These are phyloP conservation scores for Xylaria polymorpha DNA, from an alignment of 2,329 filamentous ascomycete genomes.

Conservation along the genomic window DNA sequence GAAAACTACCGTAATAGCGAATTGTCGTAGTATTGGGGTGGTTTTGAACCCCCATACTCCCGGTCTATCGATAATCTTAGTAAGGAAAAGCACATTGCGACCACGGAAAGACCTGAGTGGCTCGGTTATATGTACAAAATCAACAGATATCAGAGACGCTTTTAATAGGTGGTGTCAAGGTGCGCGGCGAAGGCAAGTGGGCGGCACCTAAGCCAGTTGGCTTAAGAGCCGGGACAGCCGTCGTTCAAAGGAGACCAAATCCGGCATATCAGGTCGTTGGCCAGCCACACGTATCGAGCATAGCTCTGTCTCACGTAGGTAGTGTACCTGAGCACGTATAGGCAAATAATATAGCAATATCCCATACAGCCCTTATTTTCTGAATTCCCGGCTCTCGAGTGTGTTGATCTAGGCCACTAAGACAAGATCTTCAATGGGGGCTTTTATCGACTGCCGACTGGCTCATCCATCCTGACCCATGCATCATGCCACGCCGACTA, in stretches of 20 bases:
- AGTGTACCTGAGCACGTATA: neutral
- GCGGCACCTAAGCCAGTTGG: conserved; percentile 25
- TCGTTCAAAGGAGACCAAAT: conserved; percentile 2
- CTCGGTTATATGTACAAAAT: conserved; percentile 22
- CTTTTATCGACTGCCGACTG: conserved; percentile 23
- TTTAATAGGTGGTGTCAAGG: conserved; percentile 10
- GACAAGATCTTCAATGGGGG: conserved; percentile 11
- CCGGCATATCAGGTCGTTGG: conserved; percentile 15
- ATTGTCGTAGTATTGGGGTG: neutral
- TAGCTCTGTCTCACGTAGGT: neutral
- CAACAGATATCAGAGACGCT: conserved; percentile 5
- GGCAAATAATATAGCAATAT: conserved; percentile 18
- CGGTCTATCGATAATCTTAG: conserved; percentile 6
- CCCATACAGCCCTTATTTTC: conserved; percentile 9
- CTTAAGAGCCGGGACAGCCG: conserved; percentile 18
- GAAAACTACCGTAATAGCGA: neutral
- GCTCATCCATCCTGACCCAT: conserved; percentile 15
- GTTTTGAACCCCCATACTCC: neutral
- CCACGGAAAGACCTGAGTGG: conserved; percentile 8
- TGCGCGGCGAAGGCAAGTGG: conserved; percentile 6
- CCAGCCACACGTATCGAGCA: conserved; percentile 17
- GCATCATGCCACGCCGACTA: conserved; percentile 28
- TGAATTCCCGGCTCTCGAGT: conserved; percentile 2
- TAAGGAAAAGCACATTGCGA: neutral
- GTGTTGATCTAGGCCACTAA: conserved; percentile 4